A percentile compares a stretch with the other conserved stretches of the same genome.
Conservation (phyloP, 257 asterid genomes). For the Craterostigma plantagineum region DNA sequence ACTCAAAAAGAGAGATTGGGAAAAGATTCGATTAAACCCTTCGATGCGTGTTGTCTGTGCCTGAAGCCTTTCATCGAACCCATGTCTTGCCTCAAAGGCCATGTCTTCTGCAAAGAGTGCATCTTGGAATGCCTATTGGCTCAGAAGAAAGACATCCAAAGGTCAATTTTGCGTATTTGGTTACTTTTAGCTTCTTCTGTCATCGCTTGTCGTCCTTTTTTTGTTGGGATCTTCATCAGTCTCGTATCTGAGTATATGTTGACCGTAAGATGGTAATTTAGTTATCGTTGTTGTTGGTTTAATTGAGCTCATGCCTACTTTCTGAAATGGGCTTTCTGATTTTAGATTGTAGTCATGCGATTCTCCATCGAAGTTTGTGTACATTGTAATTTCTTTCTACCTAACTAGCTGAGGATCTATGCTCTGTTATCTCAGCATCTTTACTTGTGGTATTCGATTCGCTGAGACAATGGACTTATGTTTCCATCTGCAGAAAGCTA, state of each 20-base stretch:
- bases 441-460: neutral
- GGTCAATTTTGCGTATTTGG: slow-evolving; percentile 20
- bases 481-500: slow-evolving; percentile 22
- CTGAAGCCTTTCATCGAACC: slow-evolving; percentile 84
- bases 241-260: neutral
- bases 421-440: neutral
- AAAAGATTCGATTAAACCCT: slow-evolving; percentile 81
- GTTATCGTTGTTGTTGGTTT: neutral
- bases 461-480: neutral
- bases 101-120: slow-evolving; percentile 85
- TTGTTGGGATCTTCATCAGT: neutral
- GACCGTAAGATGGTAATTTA: no score
- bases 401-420: neutral
- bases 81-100: slow-evolving; percentile 77
- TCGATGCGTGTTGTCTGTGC: slow-evolving; percentile 83
- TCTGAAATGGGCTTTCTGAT: neutral
- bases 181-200: neutral
- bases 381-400: no score
- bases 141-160: slow-evolving; percentile 77
- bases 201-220: neutral
- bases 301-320: no score
- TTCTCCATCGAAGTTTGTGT: no score
- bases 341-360: no score
- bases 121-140: slow-evolving; percentile 72
- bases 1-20: slow-evolving; percentile 90